A percentile compares a stretch with the other conserved stretches of the same genome.
Conservation (phyloP, 1,284 basidiomycete species). For the Pseudozyma sp. region DNA sequence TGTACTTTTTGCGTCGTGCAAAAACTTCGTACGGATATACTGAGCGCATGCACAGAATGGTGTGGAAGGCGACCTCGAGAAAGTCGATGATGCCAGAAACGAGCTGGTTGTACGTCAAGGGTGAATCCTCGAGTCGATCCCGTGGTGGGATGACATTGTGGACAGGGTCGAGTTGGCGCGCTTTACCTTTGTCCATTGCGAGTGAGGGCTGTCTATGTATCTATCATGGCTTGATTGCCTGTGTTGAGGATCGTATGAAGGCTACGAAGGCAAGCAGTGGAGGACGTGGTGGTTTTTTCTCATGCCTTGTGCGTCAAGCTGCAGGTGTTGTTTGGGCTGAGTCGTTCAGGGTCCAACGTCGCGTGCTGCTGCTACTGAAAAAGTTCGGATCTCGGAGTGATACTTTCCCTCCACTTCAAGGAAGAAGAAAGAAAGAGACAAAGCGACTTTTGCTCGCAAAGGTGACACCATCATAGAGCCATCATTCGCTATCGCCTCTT, state of each 20-base stretch:
- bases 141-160: conserved; percentile 14
- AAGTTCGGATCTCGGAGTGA: conserved; percentile 18
- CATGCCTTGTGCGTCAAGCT: not conserved
- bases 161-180: conserved; percentile 24
- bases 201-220: not conserved
- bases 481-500: not conserved
- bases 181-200: conserved; percentile 49
- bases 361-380: not conserved
- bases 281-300: not conserved
- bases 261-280: not conserved
- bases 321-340: conserved; percentile 8
- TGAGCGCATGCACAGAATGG: conserved; percentile 87
- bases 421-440: conserved; percentile 11
- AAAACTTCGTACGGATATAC: conserved; percentile 91
- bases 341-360: conserved; percentile 24
- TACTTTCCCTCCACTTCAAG: not conserved
- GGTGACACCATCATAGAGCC: too few species aligned
- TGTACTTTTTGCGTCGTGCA: conserved; percentile 85
- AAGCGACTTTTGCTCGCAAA: not conserved
- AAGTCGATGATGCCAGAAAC: conserved; percentile 48
- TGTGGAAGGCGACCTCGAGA: conserved; percentile 89
- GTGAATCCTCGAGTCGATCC: conserved; percentile 43
- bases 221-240: not conserved
- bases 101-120: conserved; percentile 51
- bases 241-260: not conserved